These are phyloP conservation scores for Mycena vulgaris DNA, from an alignment of 768 basidiomycete species.

Conservation along the genomic window DNA sequence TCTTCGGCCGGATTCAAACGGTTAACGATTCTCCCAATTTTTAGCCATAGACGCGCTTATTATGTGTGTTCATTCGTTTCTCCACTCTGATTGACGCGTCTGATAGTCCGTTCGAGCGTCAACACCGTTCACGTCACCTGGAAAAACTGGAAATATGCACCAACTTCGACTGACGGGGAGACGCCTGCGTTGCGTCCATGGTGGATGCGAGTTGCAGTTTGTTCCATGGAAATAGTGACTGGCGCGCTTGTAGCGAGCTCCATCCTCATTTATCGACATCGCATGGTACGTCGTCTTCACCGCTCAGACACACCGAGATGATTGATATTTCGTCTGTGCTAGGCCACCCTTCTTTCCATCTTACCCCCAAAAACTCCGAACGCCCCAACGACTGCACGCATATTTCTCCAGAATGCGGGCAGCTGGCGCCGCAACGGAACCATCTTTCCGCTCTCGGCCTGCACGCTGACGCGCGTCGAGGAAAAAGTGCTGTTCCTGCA, in stretches of 20 bases:
- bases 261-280: conserved; percentile 27
- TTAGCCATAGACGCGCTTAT: conserved; percentile 23
- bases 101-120: conserved; percentile 1
- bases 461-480: conserved; percentile 35
- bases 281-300: conserved; percentile 24
- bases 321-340: not conserved
- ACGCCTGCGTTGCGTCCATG: conserved; percentile 14
- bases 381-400: conserved; percentile 10
- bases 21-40: conserved; percentile 7
- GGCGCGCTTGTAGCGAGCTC: conserved; percentile 20
- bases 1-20: not conserved
- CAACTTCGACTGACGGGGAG: not conserved
- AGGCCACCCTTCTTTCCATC: conserved; percentile 27
- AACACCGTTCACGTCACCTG: conserved; percentile 32
- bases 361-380: conserved; percentile 28
- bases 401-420: conserved; percentile 34
- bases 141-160: conserved; percentile 23
- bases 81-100: not conserved
- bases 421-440: conserved; percentile 36
- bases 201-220: conserved; percentile 23
- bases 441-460: conserved; percentile 34
- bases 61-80: conserved; percentile 5
- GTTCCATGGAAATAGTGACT: conserved; percentile 30
- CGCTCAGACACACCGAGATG: not conserved
- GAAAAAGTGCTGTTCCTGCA: conserved; percentile 28